A percentile compares a stretch with the other conserved stretches of the same genome.
Evolutionary conservation across 495 filamentous ascomycete species (phyloP).

Genomic region (Neurospora pannonica): DNA sequence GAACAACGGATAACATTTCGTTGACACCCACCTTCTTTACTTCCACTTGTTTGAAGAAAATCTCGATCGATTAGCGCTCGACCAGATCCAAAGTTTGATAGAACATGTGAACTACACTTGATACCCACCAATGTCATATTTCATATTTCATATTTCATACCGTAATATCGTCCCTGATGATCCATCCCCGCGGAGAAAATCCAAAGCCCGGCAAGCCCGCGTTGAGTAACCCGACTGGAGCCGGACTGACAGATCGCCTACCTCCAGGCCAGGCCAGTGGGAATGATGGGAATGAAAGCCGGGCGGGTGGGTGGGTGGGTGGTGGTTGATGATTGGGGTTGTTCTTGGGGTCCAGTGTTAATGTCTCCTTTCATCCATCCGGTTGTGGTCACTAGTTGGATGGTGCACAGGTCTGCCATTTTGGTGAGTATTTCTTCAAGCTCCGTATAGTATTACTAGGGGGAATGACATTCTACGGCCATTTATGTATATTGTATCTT

Average conservation of each 20-base stretch:
- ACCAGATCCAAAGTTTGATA: neutral
- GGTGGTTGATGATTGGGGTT: neutral
- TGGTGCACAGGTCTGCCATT: neutral
- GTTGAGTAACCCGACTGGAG: neutral
- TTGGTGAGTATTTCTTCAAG: neutral
- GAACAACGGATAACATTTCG: neutral
- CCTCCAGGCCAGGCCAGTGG: neutral
- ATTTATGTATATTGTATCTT: too few species aligned
- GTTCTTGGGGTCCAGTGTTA: neutral
- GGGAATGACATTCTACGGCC: too few species aligned
- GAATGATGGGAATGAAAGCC: neutral
- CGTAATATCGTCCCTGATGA: neutral
- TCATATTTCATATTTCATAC: neutral
- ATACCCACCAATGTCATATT: neutral
- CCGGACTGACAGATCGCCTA: neutral
- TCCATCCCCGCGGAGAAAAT: neutral
- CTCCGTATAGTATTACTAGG: neutral
- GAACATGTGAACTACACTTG: too few species aligned
- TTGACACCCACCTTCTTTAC: neutral
- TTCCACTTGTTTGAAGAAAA: neutral
- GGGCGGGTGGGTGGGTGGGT: too few species aligned
- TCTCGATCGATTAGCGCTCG: neutral
- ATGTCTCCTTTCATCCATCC: neutral
- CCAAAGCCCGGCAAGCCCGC: neutral
- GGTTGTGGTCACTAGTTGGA: neutral